Conservation (phyloP, 495 filamentous ascomycete genomes). For the Staphylotrichum longicolle region DNA sequence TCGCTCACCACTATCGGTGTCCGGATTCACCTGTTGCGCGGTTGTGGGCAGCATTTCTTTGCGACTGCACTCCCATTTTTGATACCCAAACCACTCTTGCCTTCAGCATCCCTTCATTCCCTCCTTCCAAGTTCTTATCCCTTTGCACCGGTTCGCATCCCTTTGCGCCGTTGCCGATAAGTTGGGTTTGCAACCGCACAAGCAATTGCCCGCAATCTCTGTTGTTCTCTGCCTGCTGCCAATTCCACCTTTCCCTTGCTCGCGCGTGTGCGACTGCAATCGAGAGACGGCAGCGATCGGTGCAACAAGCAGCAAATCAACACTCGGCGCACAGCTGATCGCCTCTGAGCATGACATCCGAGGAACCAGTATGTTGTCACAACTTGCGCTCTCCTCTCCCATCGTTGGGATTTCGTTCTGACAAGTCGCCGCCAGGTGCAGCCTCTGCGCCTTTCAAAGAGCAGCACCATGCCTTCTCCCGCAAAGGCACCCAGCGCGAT, state of each 20-base stretch:
- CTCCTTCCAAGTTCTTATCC: not conserved
- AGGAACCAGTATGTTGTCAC: slow-evolving; percentile 41
- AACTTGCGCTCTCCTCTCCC: not conserved
- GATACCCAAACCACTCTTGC: not conserved
- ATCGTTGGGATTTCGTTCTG: too few species aligned
- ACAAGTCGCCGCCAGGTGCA: slow-evolving; percentile 41
- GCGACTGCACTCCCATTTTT: not conserved
- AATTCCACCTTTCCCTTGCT: not conserved
- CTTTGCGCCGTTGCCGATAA: too few species aligned
- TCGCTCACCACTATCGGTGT: slow-evolving; percentile 13
- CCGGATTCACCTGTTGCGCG: slow-evolving; percentile 6
- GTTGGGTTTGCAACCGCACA: not conserved
- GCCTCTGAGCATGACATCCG: slow-evolving; percentile 36
- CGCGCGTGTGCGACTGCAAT: not conserved
- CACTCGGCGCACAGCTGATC: not conserved
- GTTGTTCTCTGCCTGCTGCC: too few species aligned
- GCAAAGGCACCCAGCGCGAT: slow-evolving; percentile 43
- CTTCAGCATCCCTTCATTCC: not conserved
- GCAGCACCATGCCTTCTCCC: slow-evolving; percentile 45
- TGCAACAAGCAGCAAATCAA: slow-evolving; percentile 2
- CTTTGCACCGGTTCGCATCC: too few species aligned
- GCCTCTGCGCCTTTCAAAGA: slow-evolving; percentile 60
- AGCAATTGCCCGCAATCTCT: not conserved
- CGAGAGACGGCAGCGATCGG: not conserved
- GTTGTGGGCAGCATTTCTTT: slow-evolving; percentile 12